Conservation (phyloP, 2,329 filamentous ascomycete species). For the Claviceps citrina region DNA sequence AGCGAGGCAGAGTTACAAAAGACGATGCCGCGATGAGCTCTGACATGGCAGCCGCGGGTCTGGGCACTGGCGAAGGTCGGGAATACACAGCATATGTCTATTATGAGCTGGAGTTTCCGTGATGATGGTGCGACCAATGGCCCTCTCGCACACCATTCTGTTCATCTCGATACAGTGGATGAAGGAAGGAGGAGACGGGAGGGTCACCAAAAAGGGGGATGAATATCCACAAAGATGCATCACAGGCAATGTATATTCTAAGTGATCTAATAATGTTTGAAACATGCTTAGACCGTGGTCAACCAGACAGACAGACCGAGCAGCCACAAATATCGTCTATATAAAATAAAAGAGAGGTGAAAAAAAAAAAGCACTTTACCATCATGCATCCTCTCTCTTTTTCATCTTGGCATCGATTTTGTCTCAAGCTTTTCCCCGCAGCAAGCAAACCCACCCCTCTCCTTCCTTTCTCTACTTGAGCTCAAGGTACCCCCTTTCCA, state of each 20-base stretch:
- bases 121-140: slow-evolving; percentile 5
- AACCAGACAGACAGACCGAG: background rate
- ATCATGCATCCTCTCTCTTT: too few species aligned
- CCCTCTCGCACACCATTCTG: too few species aligned
- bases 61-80: slow-evolving; percentile 51
- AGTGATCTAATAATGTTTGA: slow-evolving; percentile 10
- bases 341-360: background rate
- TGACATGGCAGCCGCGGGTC: slow-evolving; percentile 67
- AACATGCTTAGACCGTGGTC: background rate
- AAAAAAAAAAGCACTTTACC: too few species aligned
- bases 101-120: slow-evolving; percentile 76
- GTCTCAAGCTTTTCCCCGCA: too few species aligned
- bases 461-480: slow-evolving; percentile 8
- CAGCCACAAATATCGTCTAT: background rate
- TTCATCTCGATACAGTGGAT: too few species aligned
- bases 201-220: background rate
- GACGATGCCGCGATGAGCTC: slow-evolving; percentile 67
- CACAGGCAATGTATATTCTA: slow-evolving; percentile 17
- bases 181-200: background rate
- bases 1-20: slow-evolving; percentile 80
- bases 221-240: slow-evolving; percentile 6
- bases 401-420: too few species aligned
- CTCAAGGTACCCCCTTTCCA: slow-evolving; percentile 42
- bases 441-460: background rate
- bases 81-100: slow-evolving; percentile 96